These are phyloP conservation scores for Microdochium trichocladiopsis DNA, from an alignment of 2,329 filamentous ascomycete species.

Conservation along the genomic window DNA sequence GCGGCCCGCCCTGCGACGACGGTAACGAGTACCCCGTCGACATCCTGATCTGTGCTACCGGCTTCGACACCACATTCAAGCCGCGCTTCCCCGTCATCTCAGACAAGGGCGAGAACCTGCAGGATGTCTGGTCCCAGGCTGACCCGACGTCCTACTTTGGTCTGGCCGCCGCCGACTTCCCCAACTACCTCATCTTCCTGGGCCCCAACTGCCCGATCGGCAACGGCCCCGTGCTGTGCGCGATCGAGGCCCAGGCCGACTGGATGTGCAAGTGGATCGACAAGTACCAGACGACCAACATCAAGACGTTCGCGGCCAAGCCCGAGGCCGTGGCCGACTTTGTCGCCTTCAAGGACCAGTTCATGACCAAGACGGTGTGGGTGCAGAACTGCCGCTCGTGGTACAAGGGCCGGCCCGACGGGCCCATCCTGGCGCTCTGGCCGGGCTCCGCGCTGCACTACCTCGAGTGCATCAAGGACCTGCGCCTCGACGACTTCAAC, in stretches of 20 bases:
- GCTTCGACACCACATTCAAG: not conserved
- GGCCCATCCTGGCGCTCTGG: slow-evolving; percentile 36
- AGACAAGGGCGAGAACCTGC: not conserved
- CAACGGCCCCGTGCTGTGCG: slow-evolving; percentile 22
- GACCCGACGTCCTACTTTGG: not conserved
- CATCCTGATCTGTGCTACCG: not conserved
- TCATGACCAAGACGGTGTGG: slow-evolving; percentile 38
- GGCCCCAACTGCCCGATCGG: slow-evolving; percentile 13
- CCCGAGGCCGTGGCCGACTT: slow-evolving; percentile 41
- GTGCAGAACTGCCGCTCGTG: slow-evolving; percentile 35
- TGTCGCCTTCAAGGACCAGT: slow-evolving; percentile 33
- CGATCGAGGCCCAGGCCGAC: slow-evolving; percentile 37
- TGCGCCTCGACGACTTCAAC: slow-evolving; percentile 38
- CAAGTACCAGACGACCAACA: slow-evolving; percentile 39
- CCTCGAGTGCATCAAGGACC: slow-evolving; percentile 36
- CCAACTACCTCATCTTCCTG: not conserved
- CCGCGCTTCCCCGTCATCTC: slow-evolving; percentile 1
- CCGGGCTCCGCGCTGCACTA: slow-evolving; percentile 40
- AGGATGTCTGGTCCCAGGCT: not conserved
- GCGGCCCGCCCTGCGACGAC: slow-evolving; percentile 17
- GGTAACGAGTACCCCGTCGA: slow-evolving; percentile 13
- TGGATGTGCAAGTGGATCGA: slow-evolving; percentile 43
- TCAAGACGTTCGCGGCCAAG: slow-evolving; percentile 35
- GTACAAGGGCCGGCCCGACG: slow-evolving; percentile 39
- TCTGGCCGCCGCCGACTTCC: not conserved